Evolutionary conservation across 2,329 filamentous ascomycete genomes (phyloP).

Genomic region (Arachnopeziza araneosa): DNA sequence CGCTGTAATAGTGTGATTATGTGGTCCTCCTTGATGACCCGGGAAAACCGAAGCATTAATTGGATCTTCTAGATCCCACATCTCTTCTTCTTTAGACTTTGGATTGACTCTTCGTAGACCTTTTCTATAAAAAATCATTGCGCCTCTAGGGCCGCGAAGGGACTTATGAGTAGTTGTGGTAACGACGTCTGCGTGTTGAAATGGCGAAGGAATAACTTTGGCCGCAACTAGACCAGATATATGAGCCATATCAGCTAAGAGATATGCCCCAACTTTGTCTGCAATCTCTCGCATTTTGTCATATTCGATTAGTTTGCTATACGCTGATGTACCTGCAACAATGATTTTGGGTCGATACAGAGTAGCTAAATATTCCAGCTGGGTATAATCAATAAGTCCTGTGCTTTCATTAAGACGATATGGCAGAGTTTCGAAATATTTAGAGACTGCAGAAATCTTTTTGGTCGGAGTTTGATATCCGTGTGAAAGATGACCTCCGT

Average conservation of each 20-base stretch:
- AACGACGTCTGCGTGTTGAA: conserved; percentile 85
- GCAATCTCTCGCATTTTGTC: conserved; percentile 84
- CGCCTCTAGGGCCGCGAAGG: conserved; percentile 86
- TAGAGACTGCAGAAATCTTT: conserved; percentile 97
- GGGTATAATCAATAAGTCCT: conserved; percentile 91
- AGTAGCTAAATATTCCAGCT: conserved; percentile 78
- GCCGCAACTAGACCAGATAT: conserved; percentile 92
- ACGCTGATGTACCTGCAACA: conserved; percentile 90
- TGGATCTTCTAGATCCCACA: conserved; percentile 85
- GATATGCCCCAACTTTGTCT: conserved; percentile 86
- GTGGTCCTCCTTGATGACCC: conserved; percentile 93
- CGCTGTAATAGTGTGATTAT: conserved; percentile 98
- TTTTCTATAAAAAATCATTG: conserved; percentile 97
- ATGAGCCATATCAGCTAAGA: conserved; percentile 94
- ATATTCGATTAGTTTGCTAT: conserved; percentile 95
- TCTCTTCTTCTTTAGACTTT: conserved; percentile 78
- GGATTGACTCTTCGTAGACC: conserved; percentile 77
- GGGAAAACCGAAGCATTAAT: conserved; percentile 98
- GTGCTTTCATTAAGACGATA: conserved; percentile 89
- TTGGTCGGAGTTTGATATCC: conserved; percentile 93
- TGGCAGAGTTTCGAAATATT: conserved; percentile 97
- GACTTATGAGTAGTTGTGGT: conserved; percentile 99
- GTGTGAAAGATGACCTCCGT: conserved; percentile 93
- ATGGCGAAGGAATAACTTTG: conserved; percentile 85
- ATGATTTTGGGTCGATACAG: conserved; percentile 95